Evolutionary conservation across 495 filamentous ascomycete genomes (phyloP), one percentile per base, ranked within the genome.

Genomic region (Trichocladium antarcticum): DNA sequence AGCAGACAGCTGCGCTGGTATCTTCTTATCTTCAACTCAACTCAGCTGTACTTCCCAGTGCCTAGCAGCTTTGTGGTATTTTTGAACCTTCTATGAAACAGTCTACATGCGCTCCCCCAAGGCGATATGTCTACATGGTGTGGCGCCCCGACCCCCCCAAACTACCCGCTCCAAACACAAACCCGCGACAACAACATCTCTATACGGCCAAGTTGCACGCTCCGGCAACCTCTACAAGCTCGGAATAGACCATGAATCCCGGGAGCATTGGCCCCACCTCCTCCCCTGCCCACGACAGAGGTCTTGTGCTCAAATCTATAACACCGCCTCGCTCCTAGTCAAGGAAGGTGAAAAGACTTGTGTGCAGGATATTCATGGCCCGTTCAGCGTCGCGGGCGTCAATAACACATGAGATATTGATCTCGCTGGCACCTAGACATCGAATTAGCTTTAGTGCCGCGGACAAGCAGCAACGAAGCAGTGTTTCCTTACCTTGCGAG

Each of bases 401-500:
- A 57, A 98, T 93, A 7, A 98, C 92, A 64, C 92, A 97, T 12
- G 86, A 92, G 45, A 98, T 98, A 65, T 95, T 96, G 68, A 98
- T 98, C 72, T 98, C 92, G 59, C 89, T 95, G 37, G 89, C 88
- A 49, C 90, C 92, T 94, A 45, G 19, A 31, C 4, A 39, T 1
- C 45, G 38, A 12, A 19, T 51, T 51, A 47, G 42, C 34, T 29
- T 14, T 9, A 9, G 0, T 19, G 7, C 42, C 1, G 12, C 21
- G 24, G 31, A 34, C 2, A 34, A 37, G 34, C 24, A 7, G 36
- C 35, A 39, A 44, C 17, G 38, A 52, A 52, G 38, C 15, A 29
- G 22, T 53, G 47, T n/a, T 41, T 15, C 66, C 76, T 63, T 72
- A 90, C 88, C 88, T 76, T 95, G 89, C 19, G 85, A 90, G 49